Percentiles rank a stretch among this genome's conserved stretches.
Evolutionary conservation across 2,329 filamentous ascomycete species (phyloP).

Genomic region (Venturiaceae sp.): DNA sequence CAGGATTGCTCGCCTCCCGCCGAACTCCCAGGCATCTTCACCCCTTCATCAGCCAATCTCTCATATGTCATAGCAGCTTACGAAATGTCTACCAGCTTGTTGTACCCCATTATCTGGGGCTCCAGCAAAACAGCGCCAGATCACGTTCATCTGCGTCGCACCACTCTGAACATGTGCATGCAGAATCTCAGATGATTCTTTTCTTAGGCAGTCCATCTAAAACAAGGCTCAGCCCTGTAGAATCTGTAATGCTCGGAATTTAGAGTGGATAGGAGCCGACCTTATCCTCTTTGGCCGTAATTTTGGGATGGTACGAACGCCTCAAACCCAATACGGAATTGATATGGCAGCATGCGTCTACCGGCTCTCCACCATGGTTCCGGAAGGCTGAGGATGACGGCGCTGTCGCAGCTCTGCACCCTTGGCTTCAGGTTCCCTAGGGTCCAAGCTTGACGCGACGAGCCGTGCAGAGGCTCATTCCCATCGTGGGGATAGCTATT

Average conservation of each 20-base stretch:
- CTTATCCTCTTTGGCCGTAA: not conserved
- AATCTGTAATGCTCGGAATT: not conserved
- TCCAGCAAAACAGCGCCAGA: not conserved
- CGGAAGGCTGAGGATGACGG: constrained; percentile 1
- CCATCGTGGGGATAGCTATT: not conserved
- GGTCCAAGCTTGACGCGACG: not conserved
- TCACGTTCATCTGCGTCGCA: not conserved
- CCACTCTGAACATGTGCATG: not conserved
- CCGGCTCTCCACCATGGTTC: not conserved
- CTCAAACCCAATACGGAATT: not conserved
- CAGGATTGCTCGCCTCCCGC: not conserved
- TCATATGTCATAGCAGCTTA: not conserved
- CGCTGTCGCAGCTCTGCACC: not conserved
- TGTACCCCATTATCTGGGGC: not conserved
- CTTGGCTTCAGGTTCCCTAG: not conserved
- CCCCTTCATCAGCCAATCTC: not conserved
- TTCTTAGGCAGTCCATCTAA: not conserved
- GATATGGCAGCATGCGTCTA: not conserved
- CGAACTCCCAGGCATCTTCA: not conserved
- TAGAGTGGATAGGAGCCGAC: not conserved
- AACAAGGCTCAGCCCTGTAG: not conserved
- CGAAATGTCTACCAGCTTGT: not conserved
- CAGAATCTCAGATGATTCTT: not conserved
- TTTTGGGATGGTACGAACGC: not conserved
- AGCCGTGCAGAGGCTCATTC: not conserved